Evolutionary conservation across 768 basidiomycete genomes (phyloP).

Genomic region (Kwoniella sp.): DNA sequence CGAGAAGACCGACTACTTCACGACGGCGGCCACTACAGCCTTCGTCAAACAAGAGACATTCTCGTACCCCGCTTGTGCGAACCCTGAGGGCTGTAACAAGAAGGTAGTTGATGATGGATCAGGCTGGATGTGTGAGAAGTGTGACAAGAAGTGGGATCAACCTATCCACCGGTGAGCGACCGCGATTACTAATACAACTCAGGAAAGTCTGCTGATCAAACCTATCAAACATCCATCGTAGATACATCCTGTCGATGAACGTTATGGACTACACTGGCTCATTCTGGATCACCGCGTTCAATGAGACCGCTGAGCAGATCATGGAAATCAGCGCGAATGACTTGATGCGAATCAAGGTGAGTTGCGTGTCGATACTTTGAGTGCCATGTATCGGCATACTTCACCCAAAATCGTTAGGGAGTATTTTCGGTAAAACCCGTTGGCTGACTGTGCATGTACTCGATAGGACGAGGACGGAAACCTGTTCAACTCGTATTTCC

Average conservation of each 20-base stretch:
- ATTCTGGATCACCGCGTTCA: slow-evolving; percentile 92
- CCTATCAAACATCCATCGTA: slow-evolving; percentile 59
- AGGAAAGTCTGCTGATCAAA: slow-evolving; percentile 39
- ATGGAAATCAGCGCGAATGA: slow-evolving; percentile 80
- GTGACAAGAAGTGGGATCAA: slow-evolving; percentile 67
- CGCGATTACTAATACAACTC: not conserved
- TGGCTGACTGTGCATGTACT: not conserved
- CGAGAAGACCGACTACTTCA: slow-evolving; percentile 80
- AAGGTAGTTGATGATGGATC: slow-evolving; percentile 73
- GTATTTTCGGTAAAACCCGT: too few relatives aligned
- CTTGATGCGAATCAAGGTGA: slow-evolving; percentile 71
- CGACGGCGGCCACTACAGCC: slow-evolving; percentile 76
- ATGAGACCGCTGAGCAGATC: slow-evolving; percentile 77
- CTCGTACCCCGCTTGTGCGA: slow-evolving; percentile 85
- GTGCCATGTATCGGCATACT: too few relatives aligned
- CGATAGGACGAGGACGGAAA: slow-evolving; percentile 64
- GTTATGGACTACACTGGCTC: slow-evolving; percentile 88
- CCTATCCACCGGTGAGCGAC: slow-evolving; percentile 77
- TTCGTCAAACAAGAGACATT: slow-evolving; percentile 77
- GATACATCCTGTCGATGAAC: slow-evolving; percentile 74
- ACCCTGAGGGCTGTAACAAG: slow-evolving; percentile 74
- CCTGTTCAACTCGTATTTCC: slow-evolving; percentile 65
- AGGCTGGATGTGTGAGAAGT: slow-evolving; percentile 90
- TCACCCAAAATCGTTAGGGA: too few relatives aligned
- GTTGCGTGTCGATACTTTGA: too few relatives aligned